phyloP scores from a whole-genome alignment of 768 basidiomycete species.

The Hebeloma cylindrosporum region DNA sequence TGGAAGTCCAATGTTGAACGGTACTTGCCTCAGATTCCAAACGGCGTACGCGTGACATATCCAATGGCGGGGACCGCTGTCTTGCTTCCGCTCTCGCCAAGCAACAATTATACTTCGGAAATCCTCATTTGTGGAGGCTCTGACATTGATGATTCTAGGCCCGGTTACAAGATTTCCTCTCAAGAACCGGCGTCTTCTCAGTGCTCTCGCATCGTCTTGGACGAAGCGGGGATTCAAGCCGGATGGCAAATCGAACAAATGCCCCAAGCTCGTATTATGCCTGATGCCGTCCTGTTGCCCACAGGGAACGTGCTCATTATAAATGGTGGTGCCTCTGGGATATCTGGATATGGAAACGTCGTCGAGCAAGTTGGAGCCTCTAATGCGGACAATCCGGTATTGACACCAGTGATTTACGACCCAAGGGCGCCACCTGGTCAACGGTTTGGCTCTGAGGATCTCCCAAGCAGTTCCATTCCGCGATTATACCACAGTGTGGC shows the following conservation, averaged over 20 bases:
- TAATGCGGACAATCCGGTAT: conserved; percentile 73
- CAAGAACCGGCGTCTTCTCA: conserved; percentile 73
- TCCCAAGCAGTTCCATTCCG: conserved; percentile 68
- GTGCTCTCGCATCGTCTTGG: conserved; percentile 69
- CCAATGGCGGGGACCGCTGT: conserved; percentile 77
- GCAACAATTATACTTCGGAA: conserved; percentile 63
- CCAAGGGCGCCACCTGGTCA: conserved; percentile 50
- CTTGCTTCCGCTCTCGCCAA: conserved; percentile 68
- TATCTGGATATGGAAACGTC: conserved; percentile 80
- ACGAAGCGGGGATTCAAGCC: conserved; percentile 56
- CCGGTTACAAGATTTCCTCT: conserved; percentile 65
- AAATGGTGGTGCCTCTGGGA: conserved; percentile 73
- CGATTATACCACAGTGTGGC: conserved; percentile 85
- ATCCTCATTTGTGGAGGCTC: conserved; percentile 81
- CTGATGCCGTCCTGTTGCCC: conserved; percentile 79
- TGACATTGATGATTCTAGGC: conserved; percentile 54
- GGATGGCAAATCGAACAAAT: conserved; percentile 80
- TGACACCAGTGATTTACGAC: conserved; percentile 70
- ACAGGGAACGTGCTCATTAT: conserved; percentile 72
- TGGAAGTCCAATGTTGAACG: conserved; percentile 64
- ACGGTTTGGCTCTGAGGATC: conserved; percentile 57
- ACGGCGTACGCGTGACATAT: conserved; percentile 79
- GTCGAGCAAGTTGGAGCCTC: conserved; percentile 66
- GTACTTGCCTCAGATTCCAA: conserved; percentile 66
- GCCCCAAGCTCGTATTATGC: conserved; percentile 74